Conservation (phyloP, 495 filamentous ascomycete species). For the Xylaria intraflava region DNA sequence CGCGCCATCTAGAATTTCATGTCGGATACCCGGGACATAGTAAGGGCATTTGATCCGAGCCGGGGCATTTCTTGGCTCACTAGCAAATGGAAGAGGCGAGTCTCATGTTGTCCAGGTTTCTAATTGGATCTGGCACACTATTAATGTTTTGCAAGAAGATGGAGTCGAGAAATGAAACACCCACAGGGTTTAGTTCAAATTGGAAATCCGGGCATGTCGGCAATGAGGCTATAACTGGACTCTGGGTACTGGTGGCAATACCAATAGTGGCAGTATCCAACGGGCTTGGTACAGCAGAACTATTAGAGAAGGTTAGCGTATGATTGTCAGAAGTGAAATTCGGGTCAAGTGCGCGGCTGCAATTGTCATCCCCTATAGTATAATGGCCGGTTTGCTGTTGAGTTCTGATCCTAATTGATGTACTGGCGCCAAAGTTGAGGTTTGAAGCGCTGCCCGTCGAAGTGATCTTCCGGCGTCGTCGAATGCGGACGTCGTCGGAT, state of each 20-base stretch:
- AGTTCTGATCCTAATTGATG: not conserved
- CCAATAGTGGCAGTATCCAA: not conserved
- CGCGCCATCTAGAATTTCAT: not conserved
- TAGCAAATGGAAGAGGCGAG: not conserved
- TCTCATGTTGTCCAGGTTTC: not conserved
- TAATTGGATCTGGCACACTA: not conserved
- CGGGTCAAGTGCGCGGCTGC: not conserved
- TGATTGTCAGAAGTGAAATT: not conserved
- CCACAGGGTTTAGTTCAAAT: not conserved
- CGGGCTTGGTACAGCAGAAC: not conserved
- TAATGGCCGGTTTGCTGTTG: not conserved
- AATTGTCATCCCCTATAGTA: not conserved
- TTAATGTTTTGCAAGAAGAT: not conserved
- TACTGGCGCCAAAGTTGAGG: not conserved
- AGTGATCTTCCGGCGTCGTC: not conserved
- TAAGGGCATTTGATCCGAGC: not conserved
- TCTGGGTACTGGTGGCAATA: not conserved
- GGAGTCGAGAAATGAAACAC: constrained; percentile 9
- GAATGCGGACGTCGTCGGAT: not conserved
- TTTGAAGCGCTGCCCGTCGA: not conserved
- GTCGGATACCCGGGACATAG: not conserved
- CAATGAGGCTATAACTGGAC: not conserved
- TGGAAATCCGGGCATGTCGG: not conserved
- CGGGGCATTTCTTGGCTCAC: not conserved
- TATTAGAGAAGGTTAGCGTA: not conserved